Conservation (phyloP, 805 yeast species). For the Saturnispora besseyi region DNA sequence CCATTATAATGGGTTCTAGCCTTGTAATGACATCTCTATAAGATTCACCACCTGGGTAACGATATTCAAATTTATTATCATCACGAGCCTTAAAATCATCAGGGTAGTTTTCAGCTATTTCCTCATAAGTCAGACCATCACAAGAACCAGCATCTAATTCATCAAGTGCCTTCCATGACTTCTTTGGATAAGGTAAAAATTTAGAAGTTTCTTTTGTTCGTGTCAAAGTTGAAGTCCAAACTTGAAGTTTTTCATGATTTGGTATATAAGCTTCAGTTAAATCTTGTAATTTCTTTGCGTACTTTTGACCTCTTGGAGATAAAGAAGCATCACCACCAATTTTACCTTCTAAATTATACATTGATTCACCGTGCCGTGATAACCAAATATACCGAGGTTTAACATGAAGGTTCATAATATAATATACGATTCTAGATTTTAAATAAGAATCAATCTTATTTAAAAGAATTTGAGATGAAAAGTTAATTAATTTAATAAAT, state of each 20-base stretch:
- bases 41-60: conserved; percentile 96
- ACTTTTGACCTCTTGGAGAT: conserved; percentile 74
- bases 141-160: conserved; percentile 97
- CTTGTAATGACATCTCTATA: conserved; percentile 92
- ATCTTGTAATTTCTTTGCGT: conserved; percentile 73
- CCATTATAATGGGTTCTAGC: conserved; percentile 97
- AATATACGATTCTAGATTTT: conserved; percentile 88
- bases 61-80: conserved; percentile 88
- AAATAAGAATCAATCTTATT: conserved; percentile 82
- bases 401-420: conserved; percentile 90
- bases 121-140: conserved; percentile 95
- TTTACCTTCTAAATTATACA: conserved; percentile 85
- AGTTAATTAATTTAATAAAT: conserved; percentile 80
- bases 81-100: conserved; percentile 95
- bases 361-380: conserved; percentile 92
- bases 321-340: conserved; percentile 92
- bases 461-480: conserved; percentile 79
- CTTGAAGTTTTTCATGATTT: conserved; percentile 62
- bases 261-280: conserved; percentile 58
- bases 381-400: conserved; percentile 90
- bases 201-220: conserved; percentile 92
- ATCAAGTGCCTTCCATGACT: conserved; percentile 94
- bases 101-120: conserved; percentile 75
- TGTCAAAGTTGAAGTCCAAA: conserved; percentile 90
- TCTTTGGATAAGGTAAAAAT: conserved; percentile 66